Evolutionary conservation across 306 rosid genomes (phyloP), one percentile per base, ranked within the genome.

Genomic region (Lithocarpus polystachyus): DNA sequence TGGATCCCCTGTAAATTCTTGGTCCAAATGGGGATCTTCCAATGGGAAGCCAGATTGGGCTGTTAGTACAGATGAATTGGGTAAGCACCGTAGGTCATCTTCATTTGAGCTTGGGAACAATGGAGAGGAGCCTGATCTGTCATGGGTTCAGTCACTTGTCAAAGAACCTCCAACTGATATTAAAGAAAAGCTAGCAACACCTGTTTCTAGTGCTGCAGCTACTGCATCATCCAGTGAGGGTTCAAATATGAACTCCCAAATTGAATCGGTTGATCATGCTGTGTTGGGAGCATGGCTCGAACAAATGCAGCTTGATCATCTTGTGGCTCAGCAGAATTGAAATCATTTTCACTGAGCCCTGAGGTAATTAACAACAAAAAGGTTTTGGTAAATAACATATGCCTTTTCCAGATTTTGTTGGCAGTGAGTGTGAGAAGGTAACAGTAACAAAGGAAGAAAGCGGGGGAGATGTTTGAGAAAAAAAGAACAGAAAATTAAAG

Each of bases 101-200:
- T 92, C 97, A 0, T 94, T 92, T 54, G 98, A 94, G 92, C 88
- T 90, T 6, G 96, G 94, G 59, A 88, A 86, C 88, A 92, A 90
- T 43, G 96, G 94, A 1, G 98, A 94, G 87, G 98, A 94, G 82
- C 97, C 98, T 1, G 97, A 94, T 86, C 82, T 94, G 24, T 94
- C 98, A 8, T 94, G 98, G 98, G 97, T 94, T 82, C 98, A 94
- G 69, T 94, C 97, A 26, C 98, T 94, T 20, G 98, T 94, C 67
- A 92, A 90, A 79, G 97, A 94, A 82, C 89, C 97, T 84, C 96
- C 97, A 43, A 89, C 90, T 9, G 98, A 94, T 57, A 76, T 83
- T 55, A 94, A 89, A 82, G 98, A 89, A 57, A 90, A 82, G 80
- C 75, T 83, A 70, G 77, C 84, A 67, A 77, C 82, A 19, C 69